Percentiles rank a stretch among this genome's conserved stretches.
Conservation (phyloP, 2,329 filamentous ascomycete species). For the Fusarium lateritium region DNA sequence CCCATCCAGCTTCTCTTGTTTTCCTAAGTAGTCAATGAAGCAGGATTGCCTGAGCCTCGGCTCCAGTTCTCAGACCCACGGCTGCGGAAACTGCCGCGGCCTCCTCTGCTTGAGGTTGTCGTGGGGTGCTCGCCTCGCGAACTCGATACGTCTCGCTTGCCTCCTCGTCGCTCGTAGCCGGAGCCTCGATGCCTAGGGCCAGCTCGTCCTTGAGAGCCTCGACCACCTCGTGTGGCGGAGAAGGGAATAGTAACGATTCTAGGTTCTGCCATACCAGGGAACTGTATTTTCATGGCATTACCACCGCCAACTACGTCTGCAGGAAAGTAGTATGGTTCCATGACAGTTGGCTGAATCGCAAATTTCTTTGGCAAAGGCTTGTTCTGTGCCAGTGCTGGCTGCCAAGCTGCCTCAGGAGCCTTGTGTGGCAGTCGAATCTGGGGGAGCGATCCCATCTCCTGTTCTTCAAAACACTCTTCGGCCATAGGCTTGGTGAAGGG, state of each 20-base stretch:
- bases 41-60: slow-evolving; percentile 49
- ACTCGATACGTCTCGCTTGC: slow-evolving; percentile 54
- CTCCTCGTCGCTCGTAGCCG: slow-evolving; percentile 50
- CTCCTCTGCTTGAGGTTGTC: slow-evolving; percentile 51
- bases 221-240: slow-evolving; percentile 51
- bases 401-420: slow-evolving; percentile 75
- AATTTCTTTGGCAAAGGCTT: slow-evolving; percentile 70
- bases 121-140: slow-evolving; percentile 48
- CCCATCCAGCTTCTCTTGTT: slow-evolving; percentile 24
- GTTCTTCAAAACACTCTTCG: slow-evolving; percentile 85
- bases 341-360: slow-evolving; percentile 56
- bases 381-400: slow-evolving; percentile 67
- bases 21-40: slow-evolving; percentile 48
- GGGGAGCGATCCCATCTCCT: slow-evolving; percentile 84
- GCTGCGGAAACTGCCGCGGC: slow-evolving; percentile 59
- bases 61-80: slow-evolving; percentile 60
- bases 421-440: slow-evolving; percentile 76
- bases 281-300: slow-evolving; percentile 57
- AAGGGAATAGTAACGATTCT: slow-evolving; percentile 58
- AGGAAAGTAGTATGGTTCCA: slow-evolving; percentile 55
- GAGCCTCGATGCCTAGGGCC: slow-evolving; percentile 52
- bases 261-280: slow-evolving; percentile 60
- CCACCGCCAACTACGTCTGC: slow-evolving; percentile 54
- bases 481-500: slow-evolving; percentile 77
- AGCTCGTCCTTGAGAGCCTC: slow-evolving; percentile 47